Evolutionary conservation across 1,284 basidiomycete genomes (phyloP), one percentile per base, ranked within the genome.

Genomic region (Cryptococcus sp.): DNA sequence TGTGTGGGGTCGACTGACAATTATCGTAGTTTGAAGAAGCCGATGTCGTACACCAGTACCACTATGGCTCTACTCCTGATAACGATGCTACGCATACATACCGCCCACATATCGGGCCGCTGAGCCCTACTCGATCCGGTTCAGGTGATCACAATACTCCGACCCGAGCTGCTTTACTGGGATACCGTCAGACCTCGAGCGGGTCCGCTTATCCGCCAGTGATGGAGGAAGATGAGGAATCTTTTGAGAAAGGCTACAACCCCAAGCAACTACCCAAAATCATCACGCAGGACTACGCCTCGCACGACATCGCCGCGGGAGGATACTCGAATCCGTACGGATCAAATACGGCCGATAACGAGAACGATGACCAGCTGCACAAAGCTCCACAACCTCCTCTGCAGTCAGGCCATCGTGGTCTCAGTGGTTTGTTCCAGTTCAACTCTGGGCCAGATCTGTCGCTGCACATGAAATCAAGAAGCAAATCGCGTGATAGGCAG

Each of bases 41-140:
- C 10, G 76, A 79, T 50, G 63, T 75, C 15, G 74, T 78, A 2
- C 76, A 79, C 65, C 71, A 78, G 56, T 79, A 79, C 57, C 73
- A 69, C 31, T 74, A 76, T 60, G 62, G 59, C 11, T 55, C 59
- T 2, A 62, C 68, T 19, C 64, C 62, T 11, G 69, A 70, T 27
- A 59, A 57, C 5, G 63, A 65, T 27, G 69, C 71, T 10, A 57
- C 60, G 4, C 74, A 78, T 53, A 58, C 61, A 11, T 54, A 60
- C 19, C 65, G 71, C 8, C 61, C 57, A n/a, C 68, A 72, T 48
- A 27, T 45, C 10, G 40, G 38, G 16, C 59, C 60, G n/a, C 50
- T 57, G 7, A 50, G 62, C 11, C 59, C 62, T 19, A n/a, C 50
- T 53, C n/a, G 46, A 22, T 45, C 50, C 17, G 23, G 17, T 38